Percentiles rank a stretch among this genome's conserved stretches.
phyloP scores from a whole-genome alignment of 176 grass and related monocot species.

The Stipa capillata region DNA sequence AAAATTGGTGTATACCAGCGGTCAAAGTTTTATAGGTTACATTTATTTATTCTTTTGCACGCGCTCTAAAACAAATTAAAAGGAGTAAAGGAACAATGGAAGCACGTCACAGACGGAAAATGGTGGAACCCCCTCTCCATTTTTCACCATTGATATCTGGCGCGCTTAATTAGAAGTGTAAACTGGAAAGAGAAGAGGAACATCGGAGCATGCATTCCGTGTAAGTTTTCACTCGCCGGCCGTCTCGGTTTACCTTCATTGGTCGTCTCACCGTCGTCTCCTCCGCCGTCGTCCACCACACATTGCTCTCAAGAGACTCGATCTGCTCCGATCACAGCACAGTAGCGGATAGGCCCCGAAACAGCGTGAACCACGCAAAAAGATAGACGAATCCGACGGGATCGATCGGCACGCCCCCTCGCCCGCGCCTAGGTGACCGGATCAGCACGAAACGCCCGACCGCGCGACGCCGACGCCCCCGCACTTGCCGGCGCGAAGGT shows the following conservation, averaged over 20 bases:
- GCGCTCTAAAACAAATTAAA: too few species aligned
- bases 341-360: too few species aligned
- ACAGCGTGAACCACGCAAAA: background rate
- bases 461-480: background rate
- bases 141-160: background rate
- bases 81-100: too few species aligned
- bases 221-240: background rate
- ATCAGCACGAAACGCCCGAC: background rate
- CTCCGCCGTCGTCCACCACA: slow-evolving; percentile 1
- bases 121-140: background rate
- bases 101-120: background rate
- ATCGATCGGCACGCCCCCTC: slow-evolving; percentile 1
- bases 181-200: background rate
- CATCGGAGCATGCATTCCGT: background rate
- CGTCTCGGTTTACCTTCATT: background rate
- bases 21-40: too few species aligned
- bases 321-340: background rate
- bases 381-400: background rate
- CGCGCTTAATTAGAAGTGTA: background rate
- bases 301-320: background rate
- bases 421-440: background rate
- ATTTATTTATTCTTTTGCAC: too few species aligned
- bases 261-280: background rate
- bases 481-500: background rate
- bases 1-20: too few species aligned